A percentile compares a stretch with the other conserved stretches of the same genome.
Evolutionary conservation across 2,329 filamentous ascomycete species (phyloP).

Genomic region (Cercospora zeae-maydis): DNA sequence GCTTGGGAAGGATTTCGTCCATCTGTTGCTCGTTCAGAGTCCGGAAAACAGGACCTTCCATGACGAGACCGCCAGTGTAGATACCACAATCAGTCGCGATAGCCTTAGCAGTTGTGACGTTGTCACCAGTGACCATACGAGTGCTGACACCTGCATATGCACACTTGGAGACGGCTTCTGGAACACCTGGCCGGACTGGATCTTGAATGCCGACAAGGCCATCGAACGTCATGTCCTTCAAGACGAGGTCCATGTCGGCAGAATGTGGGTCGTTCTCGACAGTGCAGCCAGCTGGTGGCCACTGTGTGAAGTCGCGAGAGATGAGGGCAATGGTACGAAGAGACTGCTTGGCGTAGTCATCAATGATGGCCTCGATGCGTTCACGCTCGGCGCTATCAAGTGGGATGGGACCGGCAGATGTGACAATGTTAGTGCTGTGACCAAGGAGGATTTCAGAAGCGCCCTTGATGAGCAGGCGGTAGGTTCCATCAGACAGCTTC

Average conservation of each 20-base stretch:
- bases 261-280: conserved; percentile 60
- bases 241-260: conserved; percentile 66
- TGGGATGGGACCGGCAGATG: conserved; percentile 54
- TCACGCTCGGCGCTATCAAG: conserved; percentile 51
- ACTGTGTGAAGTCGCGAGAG: conserved; percentile 78
- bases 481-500: conserved; percentile 51
- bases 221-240: conserved; percentile 69
- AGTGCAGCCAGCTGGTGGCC: conserved; percentile 60
- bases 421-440: conserved; percentile 53
- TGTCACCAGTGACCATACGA: conserved; percentile 72
- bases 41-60: conserved; percentile 47
- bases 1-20: conserved; percentile 56
- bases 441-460: conserved; percentile 50
- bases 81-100: conserved; percentile 73
- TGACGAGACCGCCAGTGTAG: conserved; percentile 44
- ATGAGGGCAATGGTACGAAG: conserved; percentile 80
- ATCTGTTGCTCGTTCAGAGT: conserved; percentile 44
- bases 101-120: conserved; percentile 67
- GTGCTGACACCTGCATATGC: conserved; percentile 66
- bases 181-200: conserved; percentile 65
- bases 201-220: conserved; percentile 72
- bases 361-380: conserved; percentile 63
- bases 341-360: conserved; percentile 72
- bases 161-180: conserved; percentile 63
- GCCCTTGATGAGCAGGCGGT: conserved; percentile 54